Percentiles rank a stretch among this genome's conserved stretches.
Evolutionary conservation across 371 early-diverging fungal species (phyloP).

Genomic region (Nosema granulosis): DNA sequence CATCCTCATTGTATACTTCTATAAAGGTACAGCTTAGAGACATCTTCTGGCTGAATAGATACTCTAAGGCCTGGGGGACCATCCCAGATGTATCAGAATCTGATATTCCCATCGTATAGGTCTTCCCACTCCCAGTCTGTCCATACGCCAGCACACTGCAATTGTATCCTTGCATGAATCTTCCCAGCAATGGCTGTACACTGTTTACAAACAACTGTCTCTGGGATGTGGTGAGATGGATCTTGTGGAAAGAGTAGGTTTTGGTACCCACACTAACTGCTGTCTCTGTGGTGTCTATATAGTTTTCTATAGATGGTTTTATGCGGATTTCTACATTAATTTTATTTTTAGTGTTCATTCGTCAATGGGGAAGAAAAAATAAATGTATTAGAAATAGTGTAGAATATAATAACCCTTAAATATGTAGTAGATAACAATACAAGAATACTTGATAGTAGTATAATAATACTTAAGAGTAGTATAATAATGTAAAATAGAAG

Average conservation of each 20-base stretch:
- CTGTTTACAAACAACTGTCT: conserved; percentile 31
- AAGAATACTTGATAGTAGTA: too few relatives aligned
- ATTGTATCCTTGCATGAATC: conserved; percentile 49
- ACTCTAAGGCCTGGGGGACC: conserved; percentile 52
- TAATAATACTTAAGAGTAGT: too few relatives aligned
- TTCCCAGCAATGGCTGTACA: conserved; percentile 25
- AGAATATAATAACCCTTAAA: too few relatives aligned
- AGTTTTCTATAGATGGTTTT: conserved; percentile 34
- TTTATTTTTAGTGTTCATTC: conserved; percentile 15
- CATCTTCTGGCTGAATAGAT: conserved; percentile 58
- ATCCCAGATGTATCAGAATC: conserved; percentile 68
- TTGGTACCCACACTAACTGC: conserved; percentile 34
- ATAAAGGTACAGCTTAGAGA: conserved; percentile 69
- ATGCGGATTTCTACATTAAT: conserved; percentile 52
- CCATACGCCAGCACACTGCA: conserved; percentile 64
- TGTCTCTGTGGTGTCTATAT: conserved; percentile 25
- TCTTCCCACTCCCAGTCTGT: conserved; percentile 92
- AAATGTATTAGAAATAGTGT: neutral
- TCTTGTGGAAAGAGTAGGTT: conserved; percentile 37
- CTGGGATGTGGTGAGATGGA: conserved; percentile 46
- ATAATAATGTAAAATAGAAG: too few relatives aligned
- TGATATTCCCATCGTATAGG: conserved; percentile 91
- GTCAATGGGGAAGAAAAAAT: neutral
- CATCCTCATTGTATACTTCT: conserved; percentile 84
- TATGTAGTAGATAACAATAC: too few relatives aligned